Evolutionary conservation across 208 protist species (phyloP).

Genomic region (Leishmania tarentolae): DNA sequence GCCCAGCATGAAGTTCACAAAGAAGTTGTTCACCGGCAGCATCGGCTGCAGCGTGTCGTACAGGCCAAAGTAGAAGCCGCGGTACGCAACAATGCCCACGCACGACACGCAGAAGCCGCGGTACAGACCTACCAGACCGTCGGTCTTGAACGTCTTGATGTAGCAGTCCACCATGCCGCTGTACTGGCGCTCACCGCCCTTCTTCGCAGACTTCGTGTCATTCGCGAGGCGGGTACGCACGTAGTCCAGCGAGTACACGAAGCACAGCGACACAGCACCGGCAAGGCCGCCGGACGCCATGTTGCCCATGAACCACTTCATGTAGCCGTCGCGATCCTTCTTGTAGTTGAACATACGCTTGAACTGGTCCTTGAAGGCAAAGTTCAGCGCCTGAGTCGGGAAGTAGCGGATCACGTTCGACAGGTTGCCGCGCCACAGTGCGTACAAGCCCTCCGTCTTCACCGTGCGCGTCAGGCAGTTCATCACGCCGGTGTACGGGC

Average conservation of each 20-base stretch:
- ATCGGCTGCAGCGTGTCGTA: slow-evolving; percentile 91
- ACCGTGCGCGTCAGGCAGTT: slow-evolving; percentile 95
- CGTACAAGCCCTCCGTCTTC: slow-evolving; percentile 91
- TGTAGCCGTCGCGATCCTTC: slow-evolving; percentile 74
- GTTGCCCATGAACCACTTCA: slow-evolving; percentile 93
- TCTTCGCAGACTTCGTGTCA: slow-evolving; percentile 90
- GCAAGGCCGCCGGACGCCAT: slow-evolving; percentile 96
- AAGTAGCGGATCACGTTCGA: slow-evolving; percentile 98
- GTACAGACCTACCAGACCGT: slow-evolving; percentile 93
- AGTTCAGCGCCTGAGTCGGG: slow-evolving; percentile 98
- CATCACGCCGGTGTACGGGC: slow-evolving; percentile 94
- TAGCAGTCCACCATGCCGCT: slow-evolving; percentile 95
- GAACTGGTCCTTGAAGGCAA: slow-evolving; percentile 98
- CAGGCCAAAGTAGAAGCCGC: slow-evolving; percentile 97
- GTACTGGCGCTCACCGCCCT: slow-evolving; percentile 92
- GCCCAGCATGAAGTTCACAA: slow-evolving; percentile 75
- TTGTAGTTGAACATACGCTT: slow-evolving; percentile 95
- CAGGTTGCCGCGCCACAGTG: slow-evolving; percentile 98
- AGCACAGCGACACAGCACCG: slow-evolving; percentile 94
- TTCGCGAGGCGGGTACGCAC: slow-evolving; percentile 96
- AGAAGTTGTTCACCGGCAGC: slow-evolving; percentile 70
- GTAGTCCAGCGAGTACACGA: slow-evolving; percentile 98
- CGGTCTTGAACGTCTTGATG: slow-evolving; percentile 88
- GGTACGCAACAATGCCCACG: slow-evolving; percentile 96
- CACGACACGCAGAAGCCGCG: slow-evolving; percentile 95